A percentile compares a stretch with the other conserved stretches of the same genome.
These are phyloP conservation scores for Litchi chinensis DNA, from an alignment of 345 rosid genomes.

Conservation along the genomic window DNA sequence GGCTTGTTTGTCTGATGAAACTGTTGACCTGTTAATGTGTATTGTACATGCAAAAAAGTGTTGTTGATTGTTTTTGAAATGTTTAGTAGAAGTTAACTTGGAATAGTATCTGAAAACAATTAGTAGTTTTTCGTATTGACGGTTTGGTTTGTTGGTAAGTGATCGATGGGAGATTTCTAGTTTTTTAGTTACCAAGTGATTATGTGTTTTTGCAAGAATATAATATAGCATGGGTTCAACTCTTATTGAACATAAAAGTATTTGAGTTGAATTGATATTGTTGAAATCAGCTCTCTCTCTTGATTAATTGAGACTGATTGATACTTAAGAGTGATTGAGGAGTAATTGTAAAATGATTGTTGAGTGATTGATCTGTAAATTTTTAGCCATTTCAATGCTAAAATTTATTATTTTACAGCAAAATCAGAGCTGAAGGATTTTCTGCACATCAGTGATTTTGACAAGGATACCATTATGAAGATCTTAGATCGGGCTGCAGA, in stretches of 20 bases:
- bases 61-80: neutral
- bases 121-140: no score
- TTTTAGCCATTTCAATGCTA: neutral
- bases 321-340: no score
- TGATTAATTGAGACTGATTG: no score
- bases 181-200: neutral
- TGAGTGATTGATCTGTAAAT: neutral
- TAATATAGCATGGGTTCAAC: neutral
- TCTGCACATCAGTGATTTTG: slow-evolving; percentile 81
- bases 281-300: no score
- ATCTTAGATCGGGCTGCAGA: slow-evolving; percentile 77
- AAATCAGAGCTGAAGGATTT: slow-evolving; percentile 62
- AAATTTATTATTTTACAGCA: slow-evolving; percentile 38
- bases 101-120: no score
- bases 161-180: neutral
- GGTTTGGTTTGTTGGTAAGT: neutral
- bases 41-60: neutral
- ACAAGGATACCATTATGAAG: slow-evolving; percentile 67
- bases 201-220: neutral
- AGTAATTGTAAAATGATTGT: no score
- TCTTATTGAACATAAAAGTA: neutral
- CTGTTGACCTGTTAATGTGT: neutral
- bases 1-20: neutral
- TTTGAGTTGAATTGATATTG: neutral
- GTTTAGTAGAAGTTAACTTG: neutral